Evolutionary conservation across 352 stramenopile genomes (phyloP), one percentile per base, ranked within the genome.

Genomic region (Globisporangium yorkense): DNA sequence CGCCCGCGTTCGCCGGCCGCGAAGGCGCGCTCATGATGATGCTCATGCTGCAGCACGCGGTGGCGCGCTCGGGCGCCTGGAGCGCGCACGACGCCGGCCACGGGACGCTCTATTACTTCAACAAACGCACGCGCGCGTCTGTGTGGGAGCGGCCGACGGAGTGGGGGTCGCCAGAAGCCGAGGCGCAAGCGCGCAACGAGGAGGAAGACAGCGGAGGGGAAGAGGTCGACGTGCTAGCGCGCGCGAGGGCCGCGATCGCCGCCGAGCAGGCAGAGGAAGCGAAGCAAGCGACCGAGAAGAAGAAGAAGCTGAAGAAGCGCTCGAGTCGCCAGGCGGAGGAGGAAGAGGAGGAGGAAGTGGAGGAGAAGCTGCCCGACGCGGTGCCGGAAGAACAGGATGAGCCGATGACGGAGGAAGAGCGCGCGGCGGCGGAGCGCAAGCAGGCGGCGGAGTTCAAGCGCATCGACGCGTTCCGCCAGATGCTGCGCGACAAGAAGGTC

Each of bases 11-110:
- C 45, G 60, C 65, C 10, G 61, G 67, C 15, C 66, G 84, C 27
- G 80, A 90, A 50, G 80, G 72, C 37, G 74, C 84, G 54, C 82
- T 89, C 58, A 89, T 92, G 81, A 94, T 92, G 84, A 75, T 81
- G 68, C 72, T 90, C 24, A 94, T 94, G 81, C 66, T 94, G 54
- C 67, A 88, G 58, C 68, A 84, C 31, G 80, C 81, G 0, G 63
- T 92, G 16, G 84, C 74, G 54, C 76, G 72, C 54, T 91, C 76
- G 0, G 77, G 75, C 13, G 51, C 54, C n/a, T 94, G 84, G 84
- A 88, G 69, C 8, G 84, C 77, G 13, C 81, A 92, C 51, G 80
- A 89, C 45, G 64, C 82, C 0, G 81, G 80, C 27, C 80, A 87
- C 35, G 84, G 76, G 2, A 87, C 80, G 44, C 58, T 92, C 24